These are phyloP conservation scores for Pseudoneurospora amorphoporcata DNA, from an alignment of 495 filamentous ascomycete genomes.

Conservation along the genomic window DNA sequence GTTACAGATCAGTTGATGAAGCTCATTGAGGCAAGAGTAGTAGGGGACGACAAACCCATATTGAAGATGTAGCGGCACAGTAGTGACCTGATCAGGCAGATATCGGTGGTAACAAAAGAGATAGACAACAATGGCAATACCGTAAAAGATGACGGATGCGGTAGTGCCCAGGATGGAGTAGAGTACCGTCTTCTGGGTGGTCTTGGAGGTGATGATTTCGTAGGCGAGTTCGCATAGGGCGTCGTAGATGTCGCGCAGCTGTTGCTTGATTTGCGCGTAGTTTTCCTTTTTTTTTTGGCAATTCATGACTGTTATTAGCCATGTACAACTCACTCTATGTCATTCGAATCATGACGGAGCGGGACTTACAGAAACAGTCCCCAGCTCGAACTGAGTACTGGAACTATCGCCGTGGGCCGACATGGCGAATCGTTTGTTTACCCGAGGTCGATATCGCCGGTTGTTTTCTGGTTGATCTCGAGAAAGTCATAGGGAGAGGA, in stretches of 20 bases:
- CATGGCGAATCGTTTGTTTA: neutral
- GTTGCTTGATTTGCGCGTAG: neutral
- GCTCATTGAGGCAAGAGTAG: too few relatives aligned
- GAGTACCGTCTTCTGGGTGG: slow-evolving; percentile 61
- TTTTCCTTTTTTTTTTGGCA: neutral
- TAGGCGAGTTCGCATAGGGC: slow-evolving; percentile 10
- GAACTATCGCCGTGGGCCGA: neutral
- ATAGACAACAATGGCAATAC: slow-evolving; percentile 57
- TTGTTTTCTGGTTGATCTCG: neutral
- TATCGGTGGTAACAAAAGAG: slow-evolving; percentile 70
- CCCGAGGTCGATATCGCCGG: neutral
- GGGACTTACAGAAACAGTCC: neutral
- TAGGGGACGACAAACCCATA: slow-evolving; percentile 50
- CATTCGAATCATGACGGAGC: neutral
- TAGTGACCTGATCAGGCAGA: slow-evolving; percentile 59
- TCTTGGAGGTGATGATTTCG: slow-evolving; percentile 44
- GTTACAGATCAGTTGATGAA: too few relatives aligned
- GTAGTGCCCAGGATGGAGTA: slow-evolving; percentile 53
- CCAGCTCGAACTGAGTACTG: neutral
- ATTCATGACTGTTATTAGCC: neutral
- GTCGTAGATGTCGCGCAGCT: slow-evolving; percentile 28
- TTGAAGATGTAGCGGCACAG: slow-evolving; percentile 65
- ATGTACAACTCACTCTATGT: neutral
- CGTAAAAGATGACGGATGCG: slow-evolving; percentile 48
- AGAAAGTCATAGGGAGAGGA: neutral